A percentile compares a stretch with the other conserved stretches of the same genome.
phyloP scores from a whole-genome alignment of 2,329 filamentous ascomycete species.

The Grosmannia huntii region DNA sequence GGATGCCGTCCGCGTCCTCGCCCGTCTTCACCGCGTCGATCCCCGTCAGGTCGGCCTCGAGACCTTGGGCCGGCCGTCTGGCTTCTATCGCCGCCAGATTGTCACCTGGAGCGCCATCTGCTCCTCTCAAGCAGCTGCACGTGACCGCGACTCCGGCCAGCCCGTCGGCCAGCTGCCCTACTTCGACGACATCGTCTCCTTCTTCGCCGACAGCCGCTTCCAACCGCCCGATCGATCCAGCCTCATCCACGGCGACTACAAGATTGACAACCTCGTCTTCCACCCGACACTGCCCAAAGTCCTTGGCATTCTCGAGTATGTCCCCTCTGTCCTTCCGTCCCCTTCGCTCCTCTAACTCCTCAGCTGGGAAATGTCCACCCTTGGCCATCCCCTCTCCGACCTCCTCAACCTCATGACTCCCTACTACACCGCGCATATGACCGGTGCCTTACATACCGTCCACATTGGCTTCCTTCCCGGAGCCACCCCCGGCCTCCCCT shows the following conservation, averaged over 20 bases:
- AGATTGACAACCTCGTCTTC: slow-evolving; percentile 84
- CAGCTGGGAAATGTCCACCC: slow-evolving; percentile 94
- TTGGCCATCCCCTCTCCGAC: slow-evolving; percentile 91
- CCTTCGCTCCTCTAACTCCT: not conserved
- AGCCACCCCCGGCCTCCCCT: slow-evolving; percentile 44
- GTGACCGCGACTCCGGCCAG: slow-evolving; percentile 64
- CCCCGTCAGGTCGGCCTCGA: slow-evolving; percentile 54
- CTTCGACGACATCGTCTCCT: slow-evolving; percentile 65
- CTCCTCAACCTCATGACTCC: slow-evolving; percentile 63
- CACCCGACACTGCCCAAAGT: slow-evolving; percentile 79
- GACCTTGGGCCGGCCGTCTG: slow-evolving; percentile 56
- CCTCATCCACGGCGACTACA: slow-evolving; percentile 91
- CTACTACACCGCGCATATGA: slow-evolving; percentile 26
- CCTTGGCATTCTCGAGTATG: slow-evolving; percentile 79
- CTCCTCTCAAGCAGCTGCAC: slow-evolving; percentile 58
- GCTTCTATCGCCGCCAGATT: slow-evolving; percentile 81
- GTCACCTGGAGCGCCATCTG: slow-evolving; percentile 72
- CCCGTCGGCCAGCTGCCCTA: slow-evolving; percentile 74
- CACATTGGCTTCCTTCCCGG: slow-evolving; percentile 46
- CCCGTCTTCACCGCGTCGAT: slow-evolving; percentile 68
- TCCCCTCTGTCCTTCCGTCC: not conserved
- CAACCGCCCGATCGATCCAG: slow-evolving; percentile 69
- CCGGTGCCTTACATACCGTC: slow-evolving; percentile 16
- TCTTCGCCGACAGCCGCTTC: slow-evolving; percentile 55
- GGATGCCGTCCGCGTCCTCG: slow-evolving; percentile 70